These are phyloP conservation scores for Parathielavia hyrcaniae DNA, from an alignment of 495 filamentous ascomycete species.

Conservation along the genomic window DNA sequence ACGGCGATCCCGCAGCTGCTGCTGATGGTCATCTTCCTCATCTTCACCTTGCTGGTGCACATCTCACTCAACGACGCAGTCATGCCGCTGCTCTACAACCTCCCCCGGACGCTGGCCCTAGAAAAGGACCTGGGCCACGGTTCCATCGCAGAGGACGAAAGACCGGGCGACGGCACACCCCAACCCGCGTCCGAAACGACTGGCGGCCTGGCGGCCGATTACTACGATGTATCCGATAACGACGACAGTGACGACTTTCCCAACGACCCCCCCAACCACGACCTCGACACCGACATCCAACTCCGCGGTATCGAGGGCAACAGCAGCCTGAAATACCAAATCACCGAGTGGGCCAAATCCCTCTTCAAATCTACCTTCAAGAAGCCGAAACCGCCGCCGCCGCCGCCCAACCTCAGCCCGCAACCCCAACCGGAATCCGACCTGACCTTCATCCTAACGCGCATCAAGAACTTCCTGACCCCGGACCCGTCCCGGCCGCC, in stretches of 20 bases:
- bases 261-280: constrained; percentile 17
- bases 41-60: constrained; percentile 72
- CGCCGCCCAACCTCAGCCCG: neutral
- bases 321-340: constrained; percentile 27
- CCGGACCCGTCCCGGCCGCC: constrained; percentile 25
- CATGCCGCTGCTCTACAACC: constrained; percentile 63
- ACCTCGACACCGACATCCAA: constrained; percentile 31
- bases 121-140: constrained; percentile 46
- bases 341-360: constrained; percentile 20
- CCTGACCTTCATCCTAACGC: constrained; percentile 22
- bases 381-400: neutral
- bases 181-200: constrained; percentile 12
- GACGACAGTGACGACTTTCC: constrained; percentile 37
- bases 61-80: constrained; percentile 70
- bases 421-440: constrained; percentile 17
- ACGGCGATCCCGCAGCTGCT: constrained; percentile 62
- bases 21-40: constrained; percentile 65
- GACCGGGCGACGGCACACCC: constrained; percentile 27
- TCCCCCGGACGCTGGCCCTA: constrained; percentile 50
- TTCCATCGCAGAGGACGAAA: constrained; percentile 30
- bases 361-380: constrained; percentile 19
- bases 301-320: constrained; percentile 33
- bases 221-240: constrained; percentile 35
- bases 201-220: constrained; percentile 32
- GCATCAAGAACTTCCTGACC: constrained; percentile 24